Base-by-base conservation (phyloP, 768 basidiomycete genomes). In the Kwoniella mangroviensis region DNA sequence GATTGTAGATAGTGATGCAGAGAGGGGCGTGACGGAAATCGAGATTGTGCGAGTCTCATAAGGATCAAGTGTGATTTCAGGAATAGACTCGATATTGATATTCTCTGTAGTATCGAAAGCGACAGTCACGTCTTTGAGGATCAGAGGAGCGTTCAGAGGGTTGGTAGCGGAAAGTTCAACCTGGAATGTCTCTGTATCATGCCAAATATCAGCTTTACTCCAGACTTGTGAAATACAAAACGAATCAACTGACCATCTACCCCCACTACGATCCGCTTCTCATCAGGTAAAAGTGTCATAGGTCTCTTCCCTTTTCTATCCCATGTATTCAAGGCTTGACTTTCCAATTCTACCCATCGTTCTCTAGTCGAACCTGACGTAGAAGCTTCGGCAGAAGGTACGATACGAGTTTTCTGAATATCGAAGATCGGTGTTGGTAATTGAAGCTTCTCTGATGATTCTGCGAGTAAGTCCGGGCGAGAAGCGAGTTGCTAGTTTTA, bases 381-480 rank as follows among this genome's bases (percentile, higher is more conserved):
- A 86, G 86, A 28, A 84, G 87, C 52, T 85, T 81, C 1, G 82
- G 77, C 88, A 12, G 87, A 86, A 13, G 87, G 84, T 56, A 91
- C 85, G 4, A 92, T 73, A 19, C 85, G 84, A 19, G 90, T 90
- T 63, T 87, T 85, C 60, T 85, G 85, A 19, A 86, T 84, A 59
- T 88, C 84, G 79, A 89, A 92, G 67, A 97, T 87, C 0, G 86
- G 86, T 59, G 92, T 85, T 0, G 93, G 91, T 19, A 94, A 82
- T 45, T 85, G 85, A 52, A 93, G 81, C 58, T 88, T 86, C 2
- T 83, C 75, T 40, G 85, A 75, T 28, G 74, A 63, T 40, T 84
- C 73, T 21, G 83, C 82, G 40, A 85, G 83, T 49, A 86, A 85
- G 1, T 85, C 85, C 15, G 89, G 86, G 19, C 88, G 90, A 1